phyloP scores from a whole-genome alignment of 1,284 basidiomycete genomes.

The Moniliophthora roreri region DNA sequence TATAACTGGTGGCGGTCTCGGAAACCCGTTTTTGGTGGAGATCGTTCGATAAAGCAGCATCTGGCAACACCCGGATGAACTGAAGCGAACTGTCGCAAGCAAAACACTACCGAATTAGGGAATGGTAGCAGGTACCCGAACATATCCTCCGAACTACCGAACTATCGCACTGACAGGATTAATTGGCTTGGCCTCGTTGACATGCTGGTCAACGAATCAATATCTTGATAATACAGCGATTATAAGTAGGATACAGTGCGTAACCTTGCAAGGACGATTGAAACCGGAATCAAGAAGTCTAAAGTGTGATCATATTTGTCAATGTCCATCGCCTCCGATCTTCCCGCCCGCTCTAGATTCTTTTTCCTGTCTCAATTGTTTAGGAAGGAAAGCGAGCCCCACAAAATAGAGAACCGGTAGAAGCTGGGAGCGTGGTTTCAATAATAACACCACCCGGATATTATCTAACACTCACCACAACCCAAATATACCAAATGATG shows the following conservation, averaged over 20 bases:
- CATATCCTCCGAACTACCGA: no score
- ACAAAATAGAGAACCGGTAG: conserved; percentile 44
- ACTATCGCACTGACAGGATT: no score
- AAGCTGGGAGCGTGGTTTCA: conserved; percentile 30
- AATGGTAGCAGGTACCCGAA: no score
- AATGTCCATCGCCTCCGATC: background rate
- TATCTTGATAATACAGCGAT: no score
- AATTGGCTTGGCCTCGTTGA: background rate
- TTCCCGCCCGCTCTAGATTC: conserved; percentile 1
- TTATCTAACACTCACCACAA: conserved; percentile 45
- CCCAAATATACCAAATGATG: conserved; percentile 54
- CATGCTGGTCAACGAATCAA: background rate
- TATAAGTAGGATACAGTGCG: no score
- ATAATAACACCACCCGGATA: background rate
- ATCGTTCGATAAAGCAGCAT: no score
- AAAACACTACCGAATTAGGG: no score
- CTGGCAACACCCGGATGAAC: no score
- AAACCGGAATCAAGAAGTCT: background rate
- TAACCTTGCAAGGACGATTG: no score
- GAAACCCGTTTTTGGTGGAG: no score
- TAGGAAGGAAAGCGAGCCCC: conserved; percentile 46
- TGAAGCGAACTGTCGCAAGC: no score
- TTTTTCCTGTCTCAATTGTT: conserved; percentile 45
- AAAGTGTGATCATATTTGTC: background rate
- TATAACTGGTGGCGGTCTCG: no score